phyloP scores from a whole-genome alignment of 2,329 filamentous ascomycete genomes.

The Penicillium sp. region DNA sequence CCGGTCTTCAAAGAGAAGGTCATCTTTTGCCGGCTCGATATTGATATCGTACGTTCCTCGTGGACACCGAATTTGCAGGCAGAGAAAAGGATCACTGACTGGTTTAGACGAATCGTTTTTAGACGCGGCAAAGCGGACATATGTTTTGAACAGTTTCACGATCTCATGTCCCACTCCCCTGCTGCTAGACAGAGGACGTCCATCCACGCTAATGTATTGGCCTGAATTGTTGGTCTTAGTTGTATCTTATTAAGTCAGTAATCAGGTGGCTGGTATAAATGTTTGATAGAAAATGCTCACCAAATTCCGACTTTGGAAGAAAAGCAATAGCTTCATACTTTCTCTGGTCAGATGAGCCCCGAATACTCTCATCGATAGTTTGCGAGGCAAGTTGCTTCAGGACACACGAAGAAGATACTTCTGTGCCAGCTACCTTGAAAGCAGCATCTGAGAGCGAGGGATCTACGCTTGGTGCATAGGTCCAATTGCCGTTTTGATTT shows the following conservation, averaged over 20 bases:
- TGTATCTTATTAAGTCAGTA: slow-evolving; percentile 36
- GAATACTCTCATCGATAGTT: neutral
- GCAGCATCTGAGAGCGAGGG: slow-evolving; percentile 54
- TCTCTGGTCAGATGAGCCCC: neutral
- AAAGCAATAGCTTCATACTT: slow-evolving; percentile 50
- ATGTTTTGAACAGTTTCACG: slow-evolving; percentile 51
- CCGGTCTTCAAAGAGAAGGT: slow-evolving; percentile 57
- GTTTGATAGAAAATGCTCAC: too few species aligned
- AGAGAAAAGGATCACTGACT: slow-evolving; percentile 56
- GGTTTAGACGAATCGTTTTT: slow-evolving; percentile 16
- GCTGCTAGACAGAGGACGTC: slow-evolving; percentile 53
- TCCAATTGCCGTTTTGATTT: slow-evolving; percentile 61
- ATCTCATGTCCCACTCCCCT: slow-evolving; percentile 56
- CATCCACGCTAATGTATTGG: slow-evolving; percentile 58
- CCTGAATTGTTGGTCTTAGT: slow-evolving; percentile 36
- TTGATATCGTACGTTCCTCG: slow-evolving; percentile 60
- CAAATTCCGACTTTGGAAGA: slow-evolving; percentile 48
- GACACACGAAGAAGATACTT: slow-evolving; percentile 53
- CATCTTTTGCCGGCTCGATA: slow-evolving; percentile 63
- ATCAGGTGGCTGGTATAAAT: too few species aligned
- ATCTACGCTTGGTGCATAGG: slow-evolving; percentile 55
- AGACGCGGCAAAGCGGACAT: slow-evolving; percentile 42
- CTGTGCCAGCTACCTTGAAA: slow-evolving; percentile 56
- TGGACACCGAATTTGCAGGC: slow-evolving; percentile 55
- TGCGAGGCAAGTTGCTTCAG: slow-evolving; percentile 31